phyloP scores from a whole-genome alignment of 768 basidiomycete species.

The Russula sp. region DNA sequence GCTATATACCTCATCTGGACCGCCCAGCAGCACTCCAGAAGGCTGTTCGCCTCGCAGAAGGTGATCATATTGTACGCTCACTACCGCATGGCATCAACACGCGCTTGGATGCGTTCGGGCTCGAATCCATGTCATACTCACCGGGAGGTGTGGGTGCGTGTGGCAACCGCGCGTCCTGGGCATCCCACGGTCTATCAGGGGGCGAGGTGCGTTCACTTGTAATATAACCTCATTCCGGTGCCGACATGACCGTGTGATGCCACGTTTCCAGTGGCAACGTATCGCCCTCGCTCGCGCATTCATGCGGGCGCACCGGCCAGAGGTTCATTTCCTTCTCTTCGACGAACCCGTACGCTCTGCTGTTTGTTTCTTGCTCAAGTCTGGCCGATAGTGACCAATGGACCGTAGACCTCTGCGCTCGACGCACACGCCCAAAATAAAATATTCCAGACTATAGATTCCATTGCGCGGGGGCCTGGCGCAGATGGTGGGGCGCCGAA shows the following conservation, averaged over 20 bases:
- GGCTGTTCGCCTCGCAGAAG: conserved; percentile 70
- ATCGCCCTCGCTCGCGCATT: conserved; percentile 84
- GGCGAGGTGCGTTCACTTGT: conserved; percentile 57
- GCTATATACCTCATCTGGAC: conserved; percentile 58
- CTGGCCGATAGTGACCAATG: neutral
- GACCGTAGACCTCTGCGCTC: conserved; percentile 63
- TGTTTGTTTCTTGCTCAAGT: neutral
- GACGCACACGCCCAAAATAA: conserved; percentile 76
- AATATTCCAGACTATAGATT: conserved; percentile 70
- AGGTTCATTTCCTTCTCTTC: conserved; percentile 73
- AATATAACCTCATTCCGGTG: conserved; percentile 1
- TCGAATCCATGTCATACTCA: conserved; percentile 39
- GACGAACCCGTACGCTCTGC: conserved; percentile 67
- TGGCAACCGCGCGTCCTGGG: conserved; percentile 33
- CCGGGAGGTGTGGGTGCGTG: conserved; percentile 34
- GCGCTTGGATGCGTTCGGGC: conserved; percentile 57
- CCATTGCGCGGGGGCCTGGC: conserved; percentile 50
- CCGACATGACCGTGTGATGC: conserved; percentile 10
- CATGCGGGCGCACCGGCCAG: conserved; percentile 71
- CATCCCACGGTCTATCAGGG: conserved; percentile 68
- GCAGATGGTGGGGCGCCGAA: conserved; percentile 36
- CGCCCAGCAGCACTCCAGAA: conserved; percentile 50
- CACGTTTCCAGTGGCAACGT: conserved; percentile 65
- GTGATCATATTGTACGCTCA: conserved; percentile 55
- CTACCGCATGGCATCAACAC: conserved; percentile 71